Evolutionary conservation across 2,329 filamentous ascomycete species (phyloP).

Genomic region (Neonectria ditissima): DNA sequence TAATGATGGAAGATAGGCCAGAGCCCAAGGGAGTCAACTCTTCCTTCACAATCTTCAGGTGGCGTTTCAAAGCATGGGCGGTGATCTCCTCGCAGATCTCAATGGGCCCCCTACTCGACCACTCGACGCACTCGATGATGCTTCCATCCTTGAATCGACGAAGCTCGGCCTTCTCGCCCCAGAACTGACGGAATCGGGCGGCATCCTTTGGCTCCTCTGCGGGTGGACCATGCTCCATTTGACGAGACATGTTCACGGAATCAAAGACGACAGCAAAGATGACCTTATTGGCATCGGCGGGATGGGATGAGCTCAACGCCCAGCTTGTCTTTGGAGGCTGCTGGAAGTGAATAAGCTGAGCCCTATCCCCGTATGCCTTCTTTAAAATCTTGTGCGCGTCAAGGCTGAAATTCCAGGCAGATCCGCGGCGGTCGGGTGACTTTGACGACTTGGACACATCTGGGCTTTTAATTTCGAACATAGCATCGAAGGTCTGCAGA

Average conservation of each 20-base stretch:
- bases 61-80: constrained; percentile 75
- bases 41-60: constrained; percentile 71
- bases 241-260: constrained; percentile 75
- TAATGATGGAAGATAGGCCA: constrained; percentile 62
- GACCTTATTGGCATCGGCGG: constrained; percentile 54
- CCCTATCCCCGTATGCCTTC: constrained; percentile 80
- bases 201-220: constrained; percentile 89
- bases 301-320: constrained; percentile 42
- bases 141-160: constrained; percentile 95
- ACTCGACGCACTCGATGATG: constrained; percentile 92
- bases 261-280: constrained; percentile 79
- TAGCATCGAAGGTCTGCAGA: constrained; percentile 66
- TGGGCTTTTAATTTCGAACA: constrained; percentile 52
- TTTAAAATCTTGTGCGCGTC: constrained; percentile 74
- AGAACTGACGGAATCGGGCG: constrained; percentile 86
- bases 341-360: constrained; percentile 73
- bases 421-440: constrained; percentile 56
- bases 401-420: constrained; percentile 59
- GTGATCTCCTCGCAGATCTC: constrained; percentile 85
- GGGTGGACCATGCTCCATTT: constrained; percentile 88
- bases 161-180: constrained; percentile 93
- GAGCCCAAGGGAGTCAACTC: constrained; percentile 65
- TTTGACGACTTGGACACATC: constrained; percentile 45
- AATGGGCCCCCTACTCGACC: constrained; percentile 73
- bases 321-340: constrained; percentile 49